phyloP scores from a whole-genome alignment of 2,329 filamentous ascomycete genomes.

The Ceratocystis colombiana region DNA sequence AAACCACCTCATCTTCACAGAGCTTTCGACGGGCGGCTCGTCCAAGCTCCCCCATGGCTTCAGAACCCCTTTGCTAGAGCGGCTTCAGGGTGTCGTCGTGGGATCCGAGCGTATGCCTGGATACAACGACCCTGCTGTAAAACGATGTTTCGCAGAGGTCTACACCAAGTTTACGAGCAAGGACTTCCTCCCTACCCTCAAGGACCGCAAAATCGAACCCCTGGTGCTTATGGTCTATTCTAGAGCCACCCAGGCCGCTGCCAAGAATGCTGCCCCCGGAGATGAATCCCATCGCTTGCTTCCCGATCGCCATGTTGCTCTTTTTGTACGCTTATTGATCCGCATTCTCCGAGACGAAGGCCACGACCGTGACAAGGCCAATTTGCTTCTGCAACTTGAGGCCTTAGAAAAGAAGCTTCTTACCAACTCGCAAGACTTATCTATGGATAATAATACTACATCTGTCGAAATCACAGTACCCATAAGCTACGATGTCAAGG shows the following conservation, averaged over 20 bases:
- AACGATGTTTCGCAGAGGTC: slow-evolving; percentile 88
- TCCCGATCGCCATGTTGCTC: slow-evolving; percentile 85
- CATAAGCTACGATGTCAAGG: slow-evolving; percentile 83
- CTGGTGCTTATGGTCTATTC: slow-evolving; percentile 94
- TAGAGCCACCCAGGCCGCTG: slow-evolving; percentile 73
- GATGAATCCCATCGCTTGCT: slow-evolving; percentile 87
- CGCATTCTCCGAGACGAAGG: slow-evolving; percentile 73
- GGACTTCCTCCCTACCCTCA: slow-evolving; percentile 79
- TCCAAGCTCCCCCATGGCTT: slow-evolving; percentile 51
- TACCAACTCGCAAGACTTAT: slow-evolving; percentile 82
- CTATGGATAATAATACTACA: slow-evolving; percentile 39
- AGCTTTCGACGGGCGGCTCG: slow-evolving; percentile 28
- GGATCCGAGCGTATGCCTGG: slow-evolving; percentile 77
- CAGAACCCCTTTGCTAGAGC: slow-evolving; percentile 49
- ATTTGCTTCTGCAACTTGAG: slow-evolving; percentile 66
- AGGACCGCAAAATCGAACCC: slow-evolving; percentile 86
- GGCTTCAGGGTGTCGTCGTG: slow-evolving; percentile 68
- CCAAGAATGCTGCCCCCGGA: slow-evolving; percentile 62
- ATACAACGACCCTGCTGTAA: slow-evolving; percentile 81
- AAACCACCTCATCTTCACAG: slow-evolving; percentile 28
- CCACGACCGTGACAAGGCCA: slow-evolving; percentile 73
- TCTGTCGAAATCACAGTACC: slow-evolving; percentile 75
- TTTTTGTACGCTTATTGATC: slow-evolving; percentile 81
- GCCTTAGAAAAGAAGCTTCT: slow-evolving; percentile 88
- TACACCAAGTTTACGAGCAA: slow-evolving; percentile 87